Evolutionary conservation across 225 moss, liverwort and hornwort species (phyloP).

Genomic region (Lunularia cruciata): DNA sequence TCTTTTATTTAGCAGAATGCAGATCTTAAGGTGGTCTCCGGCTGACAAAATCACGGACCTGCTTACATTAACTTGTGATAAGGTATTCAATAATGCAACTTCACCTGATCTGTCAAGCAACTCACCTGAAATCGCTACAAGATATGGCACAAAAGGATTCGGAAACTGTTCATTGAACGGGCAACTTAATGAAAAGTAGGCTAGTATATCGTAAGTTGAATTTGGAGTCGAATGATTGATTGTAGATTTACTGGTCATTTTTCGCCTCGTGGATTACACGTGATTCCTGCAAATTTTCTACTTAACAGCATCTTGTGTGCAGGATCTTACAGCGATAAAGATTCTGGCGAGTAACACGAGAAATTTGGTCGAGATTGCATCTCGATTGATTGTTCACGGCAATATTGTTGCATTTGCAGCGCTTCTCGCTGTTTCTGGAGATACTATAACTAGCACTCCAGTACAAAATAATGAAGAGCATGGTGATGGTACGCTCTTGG

Average conservation of each 20-base stretch:
- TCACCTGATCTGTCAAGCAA: not conserved
- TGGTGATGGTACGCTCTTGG: constrained; percentile 38
- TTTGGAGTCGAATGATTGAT: too few species aligned
- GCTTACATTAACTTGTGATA: constrained; percentile 27
- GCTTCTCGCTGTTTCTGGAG: constrained; percentile 29
- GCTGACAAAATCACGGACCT: constrained; percentile 40
- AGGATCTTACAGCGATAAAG: constrained; percentile 42
- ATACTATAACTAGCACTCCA: constrained; percentile 21
- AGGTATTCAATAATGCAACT: constrained; percentile 25
- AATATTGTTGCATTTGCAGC: constrained; percentile 39
- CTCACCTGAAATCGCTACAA: too few species aligned
- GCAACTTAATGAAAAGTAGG: too few species aligned
- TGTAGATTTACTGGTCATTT: too few species aligned
- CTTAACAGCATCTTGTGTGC: constrained; percentile 18
- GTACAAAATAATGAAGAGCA: constrained; percentile 31
- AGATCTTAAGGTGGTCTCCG: constrained; percentile 46
- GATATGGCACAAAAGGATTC: too few species aligned
- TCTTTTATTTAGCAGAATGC: constrained; percentile 38
- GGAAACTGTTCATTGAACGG: too few species aligned
- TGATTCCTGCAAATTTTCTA: too few species aligned
- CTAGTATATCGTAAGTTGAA: too few species aligned
- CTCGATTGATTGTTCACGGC: constrained; percentile 38
- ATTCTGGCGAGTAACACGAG: constrained; percentile 36
- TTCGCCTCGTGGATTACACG: too few species aligned
- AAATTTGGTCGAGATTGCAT: constrained; percentile 32